Base-by-base conservation (phyloP, 176 grass and related monocot species). In the Musa beccarii region DNA sequence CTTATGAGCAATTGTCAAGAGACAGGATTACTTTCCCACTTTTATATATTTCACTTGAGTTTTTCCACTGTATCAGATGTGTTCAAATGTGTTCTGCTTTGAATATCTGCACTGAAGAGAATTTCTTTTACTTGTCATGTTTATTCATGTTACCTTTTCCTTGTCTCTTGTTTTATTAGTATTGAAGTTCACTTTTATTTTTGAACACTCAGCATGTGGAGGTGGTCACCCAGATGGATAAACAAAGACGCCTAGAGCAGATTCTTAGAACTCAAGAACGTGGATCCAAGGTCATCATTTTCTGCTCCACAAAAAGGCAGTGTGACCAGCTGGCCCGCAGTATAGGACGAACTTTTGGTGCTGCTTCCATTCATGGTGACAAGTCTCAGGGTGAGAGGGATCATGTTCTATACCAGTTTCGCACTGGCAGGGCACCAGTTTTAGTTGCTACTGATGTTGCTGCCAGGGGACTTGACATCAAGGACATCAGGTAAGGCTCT, bases 401-500 rank as follows among this genome's bases (percentile, higher is more conserved):
- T 80, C 79, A 91, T 71, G 89, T 94, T 73, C 82, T 99, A 19
- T 84, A 86, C 82, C 95, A 99, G 84, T 99, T 99, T 76, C 95
- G 88, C 17, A 79, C 84, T 76, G 90, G 95, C 57, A 79, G 81
- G 71, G 73, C 86, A 79, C 86, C 95, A 77, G 82, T 99, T 87
- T 88, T 99, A 62, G 95, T 99, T 54, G 95, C 95, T 59, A 99
- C 95, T 74, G 95, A 99, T 87, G 95, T 99, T 73, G 88, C 95
- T 81, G 95, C 95, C 52, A 86, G 90, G 72, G 95, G 95, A 52
- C 95, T 99, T 76, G 95, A 99, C 80, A 87, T 99, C 25, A 99
- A 99, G 73, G 95, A 99, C 76, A 94, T 99, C 52, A 87, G 95
- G 95, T 91, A 63, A 72, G 54, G 9, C 2, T 83, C 84, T 52